Evolutionary conservation across 1,284 basidiomycete genomes (phyloP), one percentile per base, ranked within the genome.

Genomic region (Spongiforma sp.): DNA sequence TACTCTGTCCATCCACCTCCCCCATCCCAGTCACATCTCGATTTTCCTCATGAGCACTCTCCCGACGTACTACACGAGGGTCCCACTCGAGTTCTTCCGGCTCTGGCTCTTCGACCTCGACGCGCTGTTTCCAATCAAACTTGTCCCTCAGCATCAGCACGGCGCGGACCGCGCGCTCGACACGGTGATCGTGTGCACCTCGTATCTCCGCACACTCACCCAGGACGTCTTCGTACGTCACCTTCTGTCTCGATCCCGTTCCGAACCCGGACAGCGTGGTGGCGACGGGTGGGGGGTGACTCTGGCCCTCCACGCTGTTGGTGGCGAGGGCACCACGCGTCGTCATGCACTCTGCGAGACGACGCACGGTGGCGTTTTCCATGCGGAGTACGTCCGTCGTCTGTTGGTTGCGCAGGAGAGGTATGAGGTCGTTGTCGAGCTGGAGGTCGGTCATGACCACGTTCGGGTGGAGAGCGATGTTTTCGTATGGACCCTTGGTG

Each of bases 61-160:
- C 69, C 54, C 70, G 71, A 46, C 74, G 79, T 11, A n/a, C n/a
- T n/a, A 79, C 34, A 34, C 84, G 78, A 7, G 87, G 85, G 65
- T 89, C 86, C 85, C 87, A 90, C 37, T 86, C 86, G 53, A 90
- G 77, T 65, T 92, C 90, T 68, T 93, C 90, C 5, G 89, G 89
- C 72, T 93, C 91, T 66, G 89, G 88, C 46, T 87, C 85, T 69
- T 89, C 87, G 30, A 91, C 89, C 64, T 84, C 85, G 21, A 93
- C 88, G 36, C 91, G 82, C 64, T 86, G 84, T 70, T 88, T 89
- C 89, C 90, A 92, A 59, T 93, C 90, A 73, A 88, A 93, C 74
- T 86, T 89, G 61, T 93, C 92, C 61, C 83, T 79, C 9, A 93
- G 78, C 83, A 93, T 87, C 50, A 81, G 82, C 11, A 93, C 90